phyloP scores from a whole-genome alignment of 2,329 filamentous ascomycete genomes.

The Stemphylium vesicarium region DNA sequence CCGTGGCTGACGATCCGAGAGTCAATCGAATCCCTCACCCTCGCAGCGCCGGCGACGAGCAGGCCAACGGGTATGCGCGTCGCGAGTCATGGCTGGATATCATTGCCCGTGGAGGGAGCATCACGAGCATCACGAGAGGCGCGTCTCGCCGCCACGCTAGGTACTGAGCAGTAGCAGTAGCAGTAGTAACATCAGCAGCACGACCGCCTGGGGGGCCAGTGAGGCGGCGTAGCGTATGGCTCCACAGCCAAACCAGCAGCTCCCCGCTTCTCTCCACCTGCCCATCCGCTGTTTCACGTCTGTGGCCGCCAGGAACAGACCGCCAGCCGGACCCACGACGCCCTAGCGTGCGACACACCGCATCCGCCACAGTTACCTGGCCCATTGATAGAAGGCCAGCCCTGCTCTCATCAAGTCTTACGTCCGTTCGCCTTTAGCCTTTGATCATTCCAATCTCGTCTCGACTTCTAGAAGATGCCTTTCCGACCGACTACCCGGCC shows the following conservation, averaged over 20 bases:
- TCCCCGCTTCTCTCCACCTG: slow-evolving; percentile 27
- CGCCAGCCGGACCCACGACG: slow-evolving; percentile 12
- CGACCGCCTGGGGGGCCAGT: too few species aligned
- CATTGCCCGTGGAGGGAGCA: neutral
- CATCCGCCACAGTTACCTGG: slow-evolving; percentile 19
- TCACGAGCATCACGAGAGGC: neutral
- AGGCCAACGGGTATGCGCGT: too few species aligned
- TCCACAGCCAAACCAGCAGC: slow-evolving; percentile 13
- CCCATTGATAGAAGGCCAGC: slow-evolving; percentile 7
- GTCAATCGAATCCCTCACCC: slow-evolving; percentile 12
- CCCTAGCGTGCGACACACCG: slow-evolving; percentile 34
- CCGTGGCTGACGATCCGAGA: slow-evolving; percentile 21
- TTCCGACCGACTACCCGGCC: slow-evolving; percentile 14
- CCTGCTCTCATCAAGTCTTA: neutral
- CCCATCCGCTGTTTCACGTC: slow-evolving; percentile 36
- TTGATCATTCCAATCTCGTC: neutral
- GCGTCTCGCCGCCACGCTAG: slow-evolving; percentile 19
- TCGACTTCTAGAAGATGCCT: slow-evolving; percentile 19
- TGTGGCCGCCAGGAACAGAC: slow-evolving; percentile 22
- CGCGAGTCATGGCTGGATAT: neutral
- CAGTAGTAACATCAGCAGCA: too few species aligned
- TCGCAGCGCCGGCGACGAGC: neutral
- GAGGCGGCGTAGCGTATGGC: slow-evolving; percentile 5
- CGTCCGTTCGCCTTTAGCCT: too few species aligned
- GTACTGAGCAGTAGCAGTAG: slow-evolving; percentile 9